phyloP scores from a whole-genome alignment of 2,329 filamentous ascomycete genomes.

The Hymenoscyphus salicellus region DNA sequence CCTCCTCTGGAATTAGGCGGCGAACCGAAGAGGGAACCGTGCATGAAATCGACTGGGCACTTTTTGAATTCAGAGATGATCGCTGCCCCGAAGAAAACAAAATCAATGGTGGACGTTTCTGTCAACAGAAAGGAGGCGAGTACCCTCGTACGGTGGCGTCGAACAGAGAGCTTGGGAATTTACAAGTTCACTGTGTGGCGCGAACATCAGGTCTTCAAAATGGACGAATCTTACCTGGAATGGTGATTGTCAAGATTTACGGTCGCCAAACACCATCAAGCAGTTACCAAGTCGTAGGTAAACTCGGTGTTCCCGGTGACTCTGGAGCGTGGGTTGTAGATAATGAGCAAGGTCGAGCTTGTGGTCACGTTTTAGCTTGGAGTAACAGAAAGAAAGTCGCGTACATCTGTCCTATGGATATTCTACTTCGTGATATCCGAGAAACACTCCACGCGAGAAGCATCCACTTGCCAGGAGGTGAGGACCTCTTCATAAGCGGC shows the following conservation, averaged over 20 bases:
- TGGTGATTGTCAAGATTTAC: constrained; percentile 83
- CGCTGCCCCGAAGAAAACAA: constrained; percentile 70
- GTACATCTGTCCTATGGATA: constrained; percentile 94
- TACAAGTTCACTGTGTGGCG: constrained; percentile 83
- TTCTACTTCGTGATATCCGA: constrained; percentile 80
- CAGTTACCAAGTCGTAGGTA: constrained; percentile 58
- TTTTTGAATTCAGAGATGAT: constrained; percentile 74
- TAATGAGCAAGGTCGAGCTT: constrained; percentile 72
- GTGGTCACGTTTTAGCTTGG: constrained; percentile 88
- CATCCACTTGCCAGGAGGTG: constrained; percentile 67
- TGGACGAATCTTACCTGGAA: constrained; percentile 71
- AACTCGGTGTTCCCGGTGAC: constrained; percentile 74
- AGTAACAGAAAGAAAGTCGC: constrained; percentile 75
- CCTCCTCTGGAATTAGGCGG: constrained; percentile 83
- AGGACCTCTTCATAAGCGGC: constrained; percentile 26
- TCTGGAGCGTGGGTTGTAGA: constrained; percentile 92
- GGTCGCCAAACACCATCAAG: constrained; percentile 78
- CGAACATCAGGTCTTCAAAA: constrained; percentile 80
- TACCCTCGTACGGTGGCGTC: constrained; percentile 59
- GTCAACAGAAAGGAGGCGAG: constrained; percentile 40
- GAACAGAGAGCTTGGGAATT: constrained; percentile 62
- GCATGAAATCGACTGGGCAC: constrained; percentile 94
- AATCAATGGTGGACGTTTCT: constrained; percentile 45
- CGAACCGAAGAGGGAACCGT: constrained; percentile 67
- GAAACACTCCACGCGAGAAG: constrained; percentile 68